Conservation (phyloP, 805 yeast genomes). For the Saccharomycopsis sp. region DNA sequence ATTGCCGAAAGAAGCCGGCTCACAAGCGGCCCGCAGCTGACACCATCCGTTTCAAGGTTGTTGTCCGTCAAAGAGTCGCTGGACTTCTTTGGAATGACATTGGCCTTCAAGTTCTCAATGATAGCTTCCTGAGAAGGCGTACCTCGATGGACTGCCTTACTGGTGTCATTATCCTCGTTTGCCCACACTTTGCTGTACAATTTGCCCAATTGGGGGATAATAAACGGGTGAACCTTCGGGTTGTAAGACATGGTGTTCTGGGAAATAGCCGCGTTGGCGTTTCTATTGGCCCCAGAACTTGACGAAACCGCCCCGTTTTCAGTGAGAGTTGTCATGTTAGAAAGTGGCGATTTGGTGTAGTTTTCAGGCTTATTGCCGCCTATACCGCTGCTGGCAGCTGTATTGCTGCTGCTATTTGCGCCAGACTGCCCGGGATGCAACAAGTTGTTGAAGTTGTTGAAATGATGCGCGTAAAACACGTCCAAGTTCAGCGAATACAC, state of each 20-base stretch:
- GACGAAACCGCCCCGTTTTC: not conserved
- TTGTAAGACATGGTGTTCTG: conserved; percentile 51
- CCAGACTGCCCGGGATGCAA: not conserved
- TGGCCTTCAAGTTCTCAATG: conserved; percentile 12
- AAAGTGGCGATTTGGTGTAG: conserved; percentile 2
- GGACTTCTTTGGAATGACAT: conserved; percentile 48
- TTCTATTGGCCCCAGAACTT: too few relatives aligned
- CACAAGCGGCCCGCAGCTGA: conserved; percentile 88
- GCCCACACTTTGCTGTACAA: conserved; percentile 81
- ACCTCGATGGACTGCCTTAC: conserved; percentile 1
- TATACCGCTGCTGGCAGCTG: not conserved
- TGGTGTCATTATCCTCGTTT: conserved; percentile 54
- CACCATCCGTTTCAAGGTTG: conserved; percentile 58
- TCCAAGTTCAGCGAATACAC: conserved; percentile 28
- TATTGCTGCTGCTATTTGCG: not conserved
- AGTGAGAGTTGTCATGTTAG: not conserved
- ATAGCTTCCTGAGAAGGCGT: conserved; percentile 4
- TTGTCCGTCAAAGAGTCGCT: conserved; percentile 54
- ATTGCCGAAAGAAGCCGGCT: conserved; percentile 80
- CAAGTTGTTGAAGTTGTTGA: not conserved
- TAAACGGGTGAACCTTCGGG: conserved; percentile 62
- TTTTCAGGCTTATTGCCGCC: not conserved
- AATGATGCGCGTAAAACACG: conserved; percentile 15
- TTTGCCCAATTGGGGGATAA: conserved; percentile 82
- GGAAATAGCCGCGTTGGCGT: conserved; percentile 23